Base-by-base conservation (phyloP, 345 rosid genomes). In the Gossypium longicalyx region DNA sequence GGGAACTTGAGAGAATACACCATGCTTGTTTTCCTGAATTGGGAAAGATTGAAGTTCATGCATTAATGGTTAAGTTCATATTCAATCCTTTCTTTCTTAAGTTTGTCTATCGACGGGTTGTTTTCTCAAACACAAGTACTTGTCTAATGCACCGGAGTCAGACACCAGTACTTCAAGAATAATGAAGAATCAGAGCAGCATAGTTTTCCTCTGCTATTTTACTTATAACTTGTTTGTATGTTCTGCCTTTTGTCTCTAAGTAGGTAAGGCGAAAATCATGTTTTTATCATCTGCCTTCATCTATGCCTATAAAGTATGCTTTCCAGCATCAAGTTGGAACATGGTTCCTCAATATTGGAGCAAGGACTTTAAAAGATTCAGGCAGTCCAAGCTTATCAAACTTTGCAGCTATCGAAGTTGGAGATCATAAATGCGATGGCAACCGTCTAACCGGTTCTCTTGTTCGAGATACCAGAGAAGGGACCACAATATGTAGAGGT, bases 1-100 rank as follows among this genome's bases (percentile, higher is more conserved):
- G 88, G 76, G 78, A 83, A 79, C 80, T 90, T 17, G 89, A 85
- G 80, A 79, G 74, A 77, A 54, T 73, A 41, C 94, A 92, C 58
- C 64, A 57, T 19, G 65, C 52, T 71, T 80, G 87, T 72, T 86
- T 86, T 77, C 87, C 89, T 3, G 56, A 70, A 54, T 61, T 79
- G 45, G 89, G 85, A 68, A 84, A 83, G 79, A 85, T 92, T 52
- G 75, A 74, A 80, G 90, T 81, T 74, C 38, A 53, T 67, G 78
- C 82, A 70, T 56, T 89, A 72, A 82, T 80, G 95, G 95, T 91
- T 86, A 45, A 38, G 29, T 43, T 47, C 54, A 12, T 10, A 60
- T 43, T 34, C 20, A 11, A n/a, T 73, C 51, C 25, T 23, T 45
- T 63, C 25, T 12, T 17, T 10, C 43, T 15, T 56, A n/a, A 47